Base-by-base conservation (phyloP, 1,139 yeast species). In the Candida sanyaensis region DNA sequence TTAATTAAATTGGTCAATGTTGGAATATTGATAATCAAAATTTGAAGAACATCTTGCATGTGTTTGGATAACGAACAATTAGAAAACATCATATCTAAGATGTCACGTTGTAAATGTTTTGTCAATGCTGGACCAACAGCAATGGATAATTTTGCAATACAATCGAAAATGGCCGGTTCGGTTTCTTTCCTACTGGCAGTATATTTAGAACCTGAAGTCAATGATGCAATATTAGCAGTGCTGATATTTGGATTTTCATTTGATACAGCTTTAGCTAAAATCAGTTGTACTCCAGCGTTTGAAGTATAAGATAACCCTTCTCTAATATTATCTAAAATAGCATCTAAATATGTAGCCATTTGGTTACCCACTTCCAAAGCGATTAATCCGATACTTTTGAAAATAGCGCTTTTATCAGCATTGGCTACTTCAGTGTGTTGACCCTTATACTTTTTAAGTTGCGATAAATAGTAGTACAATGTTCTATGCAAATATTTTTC, bases 61-160 rank as follows among this genome's bases (percentile, higher is more conserved):
- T 88, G 85, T 51, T 81, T 86, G 21, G 93, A 87, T 44, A 93
- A 75, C 0, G 96, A 89, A 54, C 97, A 90, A 47, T 87, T 74
- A 42, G 75, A 80, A 58, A 93, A 78, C 69, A 92, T 80, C 73
- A 88, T 77, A 55, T 87, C 95, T 49, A 93, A 70, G 24, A 92
- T 80, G 58, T 90, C 96, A 53, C 86, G 78, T 55, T 91, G 93
- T 52, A 93, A 72, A 61, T 90, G 93, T 61, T 92, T 92, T 0
- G 97, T 88, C 46, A 93, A 73, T 1, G 97, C 96, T n/a, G 97
- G 96, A 0, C 97, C 98, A 10, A 92, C 91, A 0, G 98, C 96
- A 24, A 80, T 78, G 0, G 97, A 92, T 43, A 93, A 71, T 68
- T 89, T 88, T 0, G 96, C 90, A 44, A 93, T 79, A 63, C 98